Conservation (phyloP, 805 yeast species). For the Spathaspora girioi region DNA sequence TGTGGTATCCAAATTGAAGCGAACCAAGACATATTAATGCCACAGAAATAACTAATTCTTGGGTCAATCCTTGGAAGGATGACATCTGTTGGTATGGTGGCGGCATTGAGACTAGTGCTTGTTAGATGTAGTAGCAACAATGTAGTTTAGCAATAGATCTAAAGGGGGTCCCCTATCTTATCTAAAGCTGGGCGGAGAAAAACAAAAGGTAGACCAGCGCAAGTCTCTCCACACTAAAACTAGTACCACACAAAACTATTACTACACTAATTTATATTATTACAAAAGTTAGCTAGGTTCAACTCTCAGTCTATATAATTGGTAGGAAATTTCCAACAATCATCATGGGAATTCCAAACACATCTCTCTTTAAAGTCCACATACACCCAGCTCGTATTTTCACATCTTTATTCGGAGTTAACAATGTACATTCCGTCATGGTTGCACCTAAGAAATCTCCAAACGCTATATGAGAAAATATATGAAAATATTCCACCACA, state of each 20-base stretch:
- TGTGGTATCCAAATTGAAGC: conserved; percentile 89
- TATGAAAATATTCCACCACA: conserved; percentile 82
- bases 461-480: conserved; percentile 81
- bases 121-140: not conserved
- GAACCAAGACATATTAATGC: conserved; percentile 71
- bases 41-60: conserved; percentile 40
- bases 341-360: conserved; percentile 97
- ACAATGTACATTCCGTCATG: conserved; percentile 80
- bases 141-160: not conserved
- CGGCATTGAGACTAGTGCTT: not conserved
- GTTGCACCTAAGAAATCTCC: conserved; percentile 84
- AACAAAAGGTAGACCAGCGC: too few relatives aligned
- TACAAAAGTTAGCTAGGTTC: not conserved
- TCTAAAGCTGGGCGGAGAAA: too few relatives aligned
- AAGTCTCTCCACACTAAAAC: not conserved
- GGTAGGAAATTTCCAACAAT: conserved; percentile 92
- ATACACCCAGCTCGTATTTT: conserved; percentile 75
- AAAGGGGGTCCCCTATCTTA: too few relatives aligned
- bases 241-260: not conserved
- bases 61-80: conserved; percentile 16
- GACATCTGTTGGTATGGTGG: not conserved
- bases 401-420: conserved; percentile 51
- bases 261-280: not conserved
- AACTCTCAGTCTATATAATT: conserved; percentile 34
- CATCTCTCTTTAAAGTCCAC: conserved; percentile 93